These are phyloP conservation scores for Xeromyces bisporus DNA, from an alignment of 495 filamentous ascomycete genomes.

Conservation along the genomic window DNA sequence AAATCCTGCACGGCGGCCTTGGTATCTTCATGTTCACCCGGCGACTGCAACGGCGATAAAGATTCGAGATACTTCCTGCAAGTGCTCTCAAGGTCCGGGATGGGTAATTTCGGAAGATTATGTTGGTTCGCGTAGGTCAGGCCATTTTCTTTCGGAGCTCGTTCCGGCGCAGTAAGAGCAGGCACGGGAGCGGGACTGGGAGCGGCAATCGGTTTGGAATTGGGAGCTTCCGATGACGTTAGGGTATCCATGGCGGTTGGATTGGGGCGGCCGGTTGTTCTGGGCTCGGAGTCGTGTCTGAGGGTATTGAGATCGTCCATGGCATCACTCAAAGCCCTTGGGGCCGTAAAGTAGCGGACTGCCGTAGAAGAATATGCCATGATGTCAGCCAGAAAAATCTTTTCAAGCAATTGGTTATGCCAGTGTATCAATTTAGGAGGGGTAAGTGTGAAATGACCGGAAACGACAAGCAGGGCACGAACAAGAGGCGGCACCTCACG, in stretches of 20 bases:
- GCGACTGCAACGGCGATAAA: slow-evolving; percentile 65
- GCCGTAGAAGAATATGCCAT: slow-evolving; percentile 32
- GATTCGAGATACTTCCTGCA: slow-evolving; percentile 65
- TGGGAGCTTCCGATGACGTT: slow-evolving; percentile 26
- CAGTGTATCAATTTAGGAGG: slow-evolving; percentile 55
- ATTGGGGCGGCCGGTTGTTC: slow-evolving; percentile 3
- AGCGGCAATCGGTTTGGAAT: not conserved
- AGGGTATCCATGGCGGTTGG: slow-evolving; percentile 3
- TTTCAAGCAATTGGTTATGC: slow-evolving; percentile 13
- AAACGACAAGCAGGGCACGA: slow-evolving; percentile 71
- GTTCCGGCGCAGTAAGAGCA: not conserved
- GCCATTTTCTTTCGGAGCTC: slow-evolving; percentile 13
- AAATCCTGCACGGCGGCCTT: slow-evolving; percentile 71
- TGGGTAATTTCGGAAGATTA: slow-evolving; percentile 76
- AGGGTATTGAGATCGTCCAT: slow-evolving; percentile 15
- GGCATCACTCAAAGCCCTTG: slow-evolving; percentile 41
- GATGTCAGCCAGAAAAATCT: slow-evolving; percentile 26
- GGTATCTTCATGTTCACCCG: slow-evolving; percentile 71
- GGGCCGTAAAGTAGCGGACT: slow-evolving; percentile 41
- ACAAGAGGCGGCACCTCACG: slow-evolving; percentile 93
- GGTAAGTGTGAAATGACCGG: slow-evolving; percentile 57
- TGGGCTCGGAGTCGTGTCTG: slow-evolving; percentile 7
- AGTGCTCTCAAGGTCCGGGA: slow-evolving; percentile 74
- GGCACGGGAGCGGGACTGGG: not conserved
- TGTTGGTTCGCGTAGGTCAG: slow-evolving; percentile 85